Conservation (phyloP, 164 flowering plant species). For the Dillenia turbinata region DNA sequence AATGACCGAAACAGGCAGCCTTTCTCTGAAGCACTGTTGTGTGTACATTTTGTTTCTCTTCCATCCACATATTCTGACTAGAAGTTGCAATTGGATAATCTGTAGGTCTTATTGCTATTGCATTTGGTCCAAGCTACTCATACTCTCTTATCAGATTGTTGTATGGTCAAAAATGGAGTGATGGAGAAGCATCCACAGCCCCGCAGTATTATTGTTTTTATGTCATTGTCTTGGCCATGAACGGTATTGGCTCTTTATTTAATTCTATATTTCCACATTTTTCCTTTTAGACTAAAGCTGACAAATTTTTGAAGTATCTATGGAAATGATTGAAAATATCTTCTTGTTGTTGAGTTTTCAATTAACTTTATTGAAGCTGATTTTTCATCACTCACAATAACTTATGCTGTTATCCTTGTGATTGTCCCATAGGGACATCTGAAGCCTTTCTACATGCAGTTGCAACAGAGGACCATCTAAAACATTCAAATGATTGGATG, state of each 20-base stretch:
- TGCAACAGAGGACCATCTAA: constrained; percentile 72
- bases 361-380: not conserved
- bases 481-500: constrained; percentile 65
- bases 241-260: constrained; percentile 42
- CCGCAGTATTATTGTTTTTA: constrained; percentile 80
- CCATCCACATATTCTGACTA: too few relatives aligned
- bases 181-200: constrained; percentile 87
- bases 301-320: not conserved
- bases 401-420: not conserved
- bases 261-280: not conserved
- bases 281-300: too few relatives aligned
- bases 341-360: too few relatives aligned
- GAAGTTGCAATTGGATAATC: not conserved
- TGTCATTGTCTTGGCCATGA: constrained; percentile 84
- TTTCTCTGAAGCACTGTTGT: too few relatives aligned
- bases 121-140: constrained; percentile 97
- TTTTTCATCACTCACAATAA: not conserved
- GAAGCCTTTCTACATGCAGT: constrained; percentile 98
- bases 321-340: not conserved
- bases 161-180: constrained; percentile 93
- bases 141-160: constrained; percentile 80
- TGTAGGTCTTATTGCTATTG: constrained; percentile 81
- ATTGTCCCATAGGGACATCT: constrained; percentile 71
- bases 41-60: too few relatives aligned
- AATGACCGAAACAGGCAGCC: too few relatives aligned